phyloP scores from a whole-genome alignment of 345 rosid genomes.

The Raphanus raphanistrum region DNA sequence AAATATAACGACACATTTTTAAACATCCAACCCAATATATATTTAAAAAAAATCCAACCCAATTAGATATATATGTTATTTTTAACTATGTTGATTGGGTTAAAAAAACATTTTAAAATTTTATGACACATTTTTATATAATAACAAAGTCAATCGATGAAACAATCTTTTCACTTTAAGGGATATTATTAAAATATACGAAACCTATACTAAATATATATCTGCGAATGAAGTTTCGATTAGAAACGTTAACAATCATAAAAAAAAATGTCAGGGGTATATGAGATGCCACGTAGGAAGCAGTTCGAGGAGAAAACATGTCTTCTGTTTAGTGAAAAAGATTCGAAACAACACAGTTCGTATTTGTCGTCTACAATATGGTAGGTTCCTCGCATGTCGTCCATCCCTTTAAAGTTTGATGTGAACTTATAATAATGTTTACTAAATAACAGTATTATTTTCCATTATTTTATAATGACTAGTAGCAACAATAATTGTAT shows the following conservation, averaged over 20 bases:
- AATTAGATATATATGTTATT: too few relatives aligned
- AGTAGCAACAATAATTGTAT: background rate
- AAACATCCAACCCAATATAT: too few relatives aligned
- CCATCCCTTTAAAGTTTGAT: conserved; percentile 16
- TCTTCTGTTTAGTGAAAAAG: background rate
- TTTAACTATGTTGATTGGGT: background rate
- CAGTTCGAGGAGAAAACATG: background rate
- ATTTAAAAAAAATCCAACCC: too few relatives aligned
- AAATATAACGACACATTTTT: too few relatives aligned
- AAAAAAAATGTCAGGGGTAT: background rate
- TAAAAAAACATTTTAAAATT: too few relatives aligned
- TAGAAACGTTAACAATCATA: background rate
- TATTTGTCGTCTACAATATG: conserved; percentile 6
- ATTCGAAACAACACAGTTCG: conserved; percentile 4
- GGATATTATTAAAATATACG: background rate
- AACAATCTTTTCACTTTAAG: background rate
- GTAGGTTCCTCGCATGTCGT: conserved; percentile 31
- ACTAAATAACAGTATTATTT: conserved; percentile 1
- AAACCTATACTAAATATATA: background rate
- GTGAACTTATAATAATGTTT: conserved; percentile 16
- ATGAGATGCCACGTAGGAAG: conserved; percentile 27
- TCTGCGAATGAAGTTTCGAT: background rate
- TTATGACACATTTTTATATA: background rate
- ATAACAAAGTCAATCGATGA: background rate
- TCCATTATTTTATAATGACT: background rate